phyloP scores from a whole-genome alignment of 2,329 filamentous ascomycete genomes.

The Epicoccum sorghinum region DNA sequence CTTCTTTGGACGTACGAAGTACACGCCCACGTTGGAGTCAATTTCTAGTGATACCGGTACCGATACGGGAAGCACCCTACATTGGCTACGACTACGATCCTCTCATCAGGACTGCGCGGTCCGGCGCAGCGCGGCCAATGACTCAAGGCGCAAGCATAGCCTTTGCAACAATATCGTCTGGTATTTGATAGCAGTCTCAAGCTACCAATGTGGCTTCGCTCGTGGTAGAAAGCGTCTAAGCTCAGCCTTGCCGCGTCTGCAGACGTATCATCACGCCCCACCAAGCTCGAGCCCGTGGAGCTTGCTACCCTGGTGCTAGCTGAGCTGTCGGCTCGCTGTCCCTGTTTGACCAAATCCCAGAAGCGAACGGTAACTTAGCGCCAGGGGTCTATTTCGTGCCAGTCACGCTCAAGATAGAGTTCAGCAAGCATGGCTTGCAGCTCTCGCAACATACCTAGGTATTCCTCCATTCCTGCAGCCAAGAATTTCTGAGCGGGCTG shows the following conservation, averaged over 20 bases:
- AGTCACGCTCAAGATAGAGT: conserved; percentile 9
- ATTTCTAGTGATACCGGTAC: conserved; percentile 19
- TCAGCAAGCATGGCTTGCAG: conserved; percentile 19
- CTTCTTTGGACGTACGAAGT: conserved; percentile 18
- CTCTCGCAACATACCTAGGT: neutral
- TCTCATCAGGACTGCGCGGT: neutral
- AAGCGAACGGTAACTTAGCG: conserved; percentile 35
- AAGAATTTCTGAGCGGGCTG: conserved; percentile 8
- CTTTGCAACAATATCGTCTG: conserved; percentile 18
- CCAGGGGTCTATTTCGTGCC: conserved; percentile 24
- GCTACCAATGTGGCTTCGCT: conserved; percentile 35
- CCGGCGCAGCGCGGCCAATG: conserved; percentile 1
- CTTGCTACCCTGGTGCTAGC: conserved; percentile 36
- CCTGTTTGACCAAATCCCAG: conserved; percentile 39
- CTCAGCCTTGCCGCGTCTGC: conserved; percentile 25
- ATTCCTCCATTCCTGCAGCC: conserved; percentile 12
- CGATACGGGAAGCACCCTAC: conserved; percentile 23
- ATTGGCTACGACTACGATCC: neutral
- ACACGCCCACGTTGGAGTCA: conserved; percentile 3
- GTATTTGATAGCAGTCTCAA: conserved; percentile 19
- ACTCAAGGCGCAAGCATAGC: conserved; percentile 19
- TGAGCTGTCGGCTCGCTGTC: conserved; percentile 35
- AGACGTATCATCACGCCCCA: conserved; percentile 20
- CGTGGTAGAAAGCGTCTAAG: conserved; percentile 13
- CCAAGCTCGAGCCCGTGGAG: conserved; percentile 17